These are phyloP conservation scores for Mortierella sp. DNA, from an alignment of 371 early-diverging fungal genomes.

Conservation along the genomic window DNA sequence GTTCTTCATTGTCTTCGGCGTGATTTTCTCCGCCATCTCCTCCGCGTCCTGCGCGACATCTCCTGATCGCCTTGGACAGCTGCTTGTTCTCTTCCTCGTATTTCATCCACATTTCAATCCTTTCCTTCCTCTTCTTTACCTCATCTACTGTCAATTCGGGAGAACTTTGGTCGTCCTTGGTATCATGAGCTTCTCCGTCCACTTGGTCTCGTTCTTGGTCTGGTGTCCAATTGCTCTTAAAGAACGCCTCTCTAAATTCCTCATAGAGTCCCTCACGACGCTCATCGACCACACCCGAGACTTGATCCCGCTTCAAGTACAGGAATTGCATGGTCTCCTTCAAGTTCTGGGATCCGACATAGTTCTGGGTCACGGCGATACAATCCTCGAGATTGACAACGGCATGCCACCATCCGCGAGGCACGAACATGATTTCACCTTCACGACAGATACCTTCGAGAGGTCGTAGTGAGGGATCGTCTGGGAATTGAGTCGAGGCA, in stretches of 20 bases:
- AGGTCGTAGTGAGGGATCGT: conserved; percentile 49
- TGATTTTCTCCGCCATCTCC: background rate
- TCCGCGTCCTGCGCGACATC: conserved; percentile 5
- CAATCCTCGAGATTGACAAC: conserved; percentile 75
- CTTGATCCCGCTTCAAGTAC: conserved; percentile 63
- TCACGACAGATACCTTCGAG: conserved; percentile 68
- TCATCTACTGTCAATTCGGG: conserved; percentile 13
- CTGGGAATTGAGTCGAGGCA: conserved; percentile 49
- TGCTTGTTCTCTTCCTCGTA: conserved; percentile 33
- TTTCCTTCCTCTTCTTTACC: conserved; percentile 5
- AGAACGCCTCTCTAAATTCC: conserved; percentile 43
- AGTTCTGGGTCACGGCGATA: conserved; percentile 78
- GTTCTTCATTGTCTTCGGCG: background rate
- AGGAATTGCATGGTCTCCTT: conserved; percentile 65
- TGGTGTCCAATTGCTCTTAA: conserved; percentile 32
- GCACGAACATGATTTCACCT: conserved; percentile 77
- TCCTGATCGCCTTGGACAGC: conserved; percentile 13
- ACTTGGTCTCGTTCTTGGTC: background rate
- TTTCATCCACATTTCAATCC: conserved; percentile 23
- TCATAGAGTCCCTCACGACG: conserved; percentile 41
- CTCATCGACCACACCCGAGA: conserved; percentile 58
- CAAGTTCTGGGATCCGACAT: conserved; percentile 66
- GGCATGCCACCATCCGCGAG: conserved; percentile 80
- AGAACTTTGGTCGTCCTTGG: background rate
- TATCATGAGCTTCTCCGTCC: background rate